phyloP scores from a whole-genome alignment of 257 asterid species.

The Voacanga thouarsii region DNA sequence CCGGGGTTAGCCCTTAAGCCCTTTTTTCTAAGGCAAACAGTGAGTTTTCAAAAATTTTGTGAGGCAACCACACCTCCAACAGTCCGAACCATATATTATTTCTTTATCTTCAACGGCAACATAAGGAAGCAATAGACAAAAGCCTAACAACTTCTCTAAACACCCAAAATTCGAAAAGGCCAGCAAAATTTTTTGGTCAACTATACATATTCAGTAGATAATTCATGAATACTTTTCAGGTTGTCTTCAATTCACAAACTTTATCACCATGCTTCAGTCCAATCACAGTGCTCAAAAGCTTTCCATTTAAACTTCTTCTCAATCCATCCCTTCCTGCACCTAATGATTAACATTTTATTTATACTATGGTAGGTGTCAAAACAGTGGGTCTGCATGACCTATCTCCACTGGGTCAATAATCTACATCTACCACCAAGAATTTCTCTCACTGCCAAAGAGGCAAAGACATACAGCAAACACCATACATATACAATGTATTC shows the following conservation, averaged over 20 bases:
- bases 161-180: not conserved
- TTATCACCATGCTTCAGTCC: too few species aligned
- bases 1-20: too few species aligned
- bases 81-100: not conserved
- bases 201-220: not conserved
- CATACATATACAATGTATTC: too few species aligned
- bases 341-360: not conserved
- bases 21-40: too few species aligned
- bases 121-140: not conserved
- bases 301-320: too few species aligned
- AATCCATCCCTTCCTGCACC: not conserved
- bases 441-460: too few species aligned
- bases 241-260: not conserved
- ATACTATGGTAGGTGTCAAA: not conserved
- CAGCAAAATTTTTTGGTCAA: not conserved
- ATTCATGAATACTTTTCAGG: not conserved
- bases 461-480: too few species aligned
- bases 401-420: not conserved
- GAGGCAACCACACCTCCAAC: too few species aligned
- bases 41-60: too few species aligned
- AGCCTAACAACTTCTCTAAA: not conserved
- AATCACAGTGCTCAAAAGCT: not conserved
- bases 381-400: not conserved
- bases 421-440: not conserved
- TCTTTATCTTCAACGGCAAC: not conserved